Evolutionary conservation across 371 early-diverging fungal genomes (phyloP).

Genomic region (Lichtheimia corymbifera): DNA sequence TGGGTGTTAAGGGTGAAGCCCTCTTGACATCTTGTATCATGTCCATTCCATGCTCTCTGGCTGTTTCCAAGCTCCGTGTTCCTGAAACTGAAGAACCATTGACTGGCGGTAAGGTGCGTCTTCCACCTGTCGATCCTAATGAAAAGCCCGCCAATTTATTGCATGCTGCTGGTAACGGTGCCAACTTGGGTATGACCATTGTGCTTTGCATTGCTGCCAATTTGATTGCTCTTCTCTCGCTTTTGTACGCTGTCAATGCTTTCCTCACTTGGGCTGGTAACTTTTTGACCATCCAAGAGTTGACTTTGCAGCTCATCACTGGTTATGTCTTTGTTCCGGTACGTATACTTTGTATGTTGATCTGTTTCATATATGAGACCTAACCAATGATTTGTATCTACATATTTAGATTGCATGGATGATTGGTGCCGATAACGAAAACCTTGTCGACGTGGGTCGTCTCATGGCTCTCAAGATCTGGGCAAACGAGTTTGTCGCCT

Average conservation of each 20-base stretch:
- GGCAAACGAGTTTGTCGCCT: slow-evolving; percentile 68
- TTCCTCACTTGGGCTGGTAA: slow-evolving; percentile 77
- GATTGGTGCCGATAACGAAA: slow-evolving; percentile 71
- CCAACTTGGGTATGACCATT: slow-evolving; percentile 81
- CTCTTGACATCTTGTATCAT: slow-evolving; percentile 87
- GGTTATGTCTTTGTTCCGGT: slow-evolving; percentile 61
- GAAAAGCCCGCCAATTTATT: slow-evolving; percentile 66
- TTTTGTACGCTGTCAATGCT: slow-evolving; percentile 72
- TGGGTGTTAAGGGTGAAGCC: slow-evolving; percentile 68
- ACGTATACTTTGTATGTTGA: background rate
- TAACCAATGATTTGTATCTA: background rate
- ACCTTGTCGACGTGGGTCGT: slow-evolving; percentile 67
- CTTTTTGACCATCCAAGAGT: slow-evolving; percentile 65
- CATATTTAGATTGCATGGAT: slow-evolving; percentile 64
- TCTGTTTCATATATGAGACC: background rate
- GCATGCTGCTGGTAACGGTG: slow-evolving; percentile 87
- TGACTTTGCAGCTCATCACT: slow-evolving; percentile 72
- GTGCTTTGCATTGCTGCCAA: slow-evolving; percentile 75
- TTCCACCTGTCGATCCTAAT: slow-evolving; percentile 18
- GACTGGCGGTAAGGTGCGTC: slow-evolving; percentile 60
- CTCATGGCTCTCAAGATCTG: slow-evolving; percentile 82
- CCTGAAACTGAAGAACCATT: slow-evolving; percentile 84
- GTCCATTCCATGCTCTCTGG: slow-evolving; percentile 89
- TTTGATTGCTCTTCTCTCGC: slow-evolving; percentile 74
- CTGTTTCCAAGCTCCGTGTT: slow-evolving; percentile 75